A percentile compares a stretch with the other conserved stretches of the same genome.
These are phyloP conservation scores for Phytophthora pseudosyringae DNA, from an alignment of 352 stramenopile genomes.

Conservation along the genomic window DNA sequence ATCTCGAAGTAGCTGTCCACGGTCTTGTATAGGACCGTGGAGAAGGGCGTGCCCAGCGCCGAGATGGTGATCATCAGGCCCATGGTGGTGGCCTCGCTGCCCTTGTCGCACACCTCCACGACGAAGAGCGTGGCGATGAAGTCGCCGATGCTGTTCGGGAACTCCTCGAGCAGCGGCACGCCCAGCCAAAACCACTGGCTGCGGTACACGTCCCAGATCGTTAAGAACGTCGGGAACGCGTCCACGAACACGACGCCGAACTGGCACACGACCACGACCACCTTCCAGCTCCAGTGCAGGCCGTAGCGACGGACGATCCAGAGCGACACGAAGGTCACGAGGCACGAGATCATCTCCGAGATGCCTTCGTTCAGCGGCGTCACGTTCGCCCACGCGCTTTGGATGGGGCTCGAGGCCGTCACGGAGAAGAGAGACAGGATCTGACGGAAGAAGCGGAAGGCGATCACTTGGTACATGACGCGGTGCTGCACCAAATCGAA, in stretches of 20 bases:
- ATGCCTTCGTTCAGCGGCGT: slow-evolving; percentile 65
- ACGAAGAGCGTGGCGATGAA: slow-evolving; percentile 59
- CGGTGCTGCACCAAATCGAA: slow-evolving; percentile 55
- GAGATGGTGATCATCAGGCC: slow-evolving; percentile 51
- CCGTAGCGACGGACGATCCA: slow-evolving; percentile 53
- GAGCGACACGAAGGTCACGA: slow-evolving; percentile 50
- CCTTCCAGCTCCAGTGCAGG: slow-evolving; percentile 64
- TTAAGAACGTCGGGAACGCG: slow-evolving; percentile 56
- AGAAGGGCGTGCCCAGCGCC: slow-evolving; percentile 57
- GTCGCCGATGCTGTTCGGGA: slow-evolving; percentile 55
- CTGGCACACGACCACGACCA: slow-evolving; percentile 46
- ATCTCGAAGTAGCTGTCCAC: slow-evolving; percentile 68
- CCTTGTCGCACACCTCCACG: slow-evolving; percentile 55
- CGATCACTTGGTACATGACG: slow-evolving; percentile 62
- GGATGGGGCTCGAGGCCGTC: slow-evolving; percentile 52
- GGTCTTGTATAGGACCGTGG: slow-evolving; percentile 61
- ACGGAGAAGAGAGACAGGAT: slow-evolving; percentile 58
- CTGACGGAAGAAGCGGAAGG: slow-evolving; percentile 58
- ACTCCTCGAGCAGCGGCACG: slow-evolving; percentile 55
- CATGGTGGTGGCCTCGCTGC: slow-evolving; percentile 59
- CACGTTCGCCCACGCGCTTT: slow-evolving; percentile 61
- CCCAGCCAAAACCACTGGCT: slow-evolving; percentile 77
- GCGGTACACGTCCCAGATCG: slow-evolving; percentile 73
- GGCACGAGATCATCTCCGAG: slow-evolving; percentile 46
- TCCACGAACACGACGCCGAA: slow-evolving; percentile 57